phyloP scores from a whole-genome alignment of 345 rosid species.

The Lumnitzera racemosa region DNA sequence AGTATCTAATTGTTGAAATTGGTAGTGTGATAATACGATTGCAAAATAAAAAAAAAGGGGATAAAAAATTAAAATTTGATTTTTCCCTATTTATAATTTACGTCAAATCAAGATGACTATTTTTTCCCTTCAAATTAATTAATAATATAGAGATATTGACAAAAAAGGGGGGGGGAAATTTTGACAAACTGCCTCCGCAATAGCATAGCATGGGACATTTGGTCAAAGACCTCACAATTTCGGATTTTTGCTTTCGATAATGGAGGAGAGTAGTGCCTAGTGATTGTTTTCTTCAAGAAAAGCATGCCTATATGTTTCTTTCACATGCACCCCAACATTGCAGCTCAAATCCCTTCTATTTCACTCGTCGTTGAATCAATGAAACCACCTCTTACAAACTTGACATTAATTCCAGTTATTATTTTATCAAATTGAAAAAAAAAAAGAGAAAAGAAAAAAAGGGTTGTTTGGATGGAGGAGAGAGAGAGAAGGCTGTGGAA shows the following conservation, averaged over 20 bases:
- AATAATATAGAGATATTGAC: too few relatives aligned
- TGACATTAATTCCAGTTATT: neutral
- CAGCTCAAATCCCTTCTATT: conserved; percentile 7
- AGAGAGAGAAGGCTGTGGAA: conserved; percentile 9
- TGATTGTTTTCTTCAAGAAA: conserved; percentile 22
- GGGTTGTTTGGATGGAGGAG: neutral
- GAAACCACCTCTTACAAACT: neutral
- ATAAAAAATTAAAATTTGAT: too few relatives aligned
- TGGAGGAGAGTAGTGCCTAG: conserved; percentile 6
- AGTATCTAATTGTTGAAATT: too few relatives aligned
- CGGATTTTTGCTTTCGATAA: conserved; percentile 15
- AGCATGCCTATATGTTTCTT: conserved; percentile 12
- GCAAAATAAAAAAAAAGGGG: too few relatives aligned
- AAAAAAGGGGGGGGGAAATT: too few relatives aligned
- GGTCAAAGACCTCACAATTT: conserved; percentile 24
- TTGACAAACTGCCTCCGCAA: neutral
- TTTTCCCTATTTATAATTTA: too few relatives aligned
- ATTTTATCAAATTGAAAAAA: too few relatives aligned
- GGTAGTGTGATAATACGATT: too few relatives aligned
- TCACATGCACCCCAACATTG: conserved; percentile 30
- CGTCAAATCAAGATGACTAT: too few relatives aligned
- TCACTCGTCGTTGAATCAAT: neutral
- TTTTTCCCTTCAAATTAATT: too few relatives aligned
- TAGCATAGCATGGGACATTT: conserved; percentile 14
- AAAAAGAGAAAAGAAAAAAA: too few relatives aligned